Conservation (phyloP, 1,139 yeast species). For the Geotrichum carabidarum region DNA sequence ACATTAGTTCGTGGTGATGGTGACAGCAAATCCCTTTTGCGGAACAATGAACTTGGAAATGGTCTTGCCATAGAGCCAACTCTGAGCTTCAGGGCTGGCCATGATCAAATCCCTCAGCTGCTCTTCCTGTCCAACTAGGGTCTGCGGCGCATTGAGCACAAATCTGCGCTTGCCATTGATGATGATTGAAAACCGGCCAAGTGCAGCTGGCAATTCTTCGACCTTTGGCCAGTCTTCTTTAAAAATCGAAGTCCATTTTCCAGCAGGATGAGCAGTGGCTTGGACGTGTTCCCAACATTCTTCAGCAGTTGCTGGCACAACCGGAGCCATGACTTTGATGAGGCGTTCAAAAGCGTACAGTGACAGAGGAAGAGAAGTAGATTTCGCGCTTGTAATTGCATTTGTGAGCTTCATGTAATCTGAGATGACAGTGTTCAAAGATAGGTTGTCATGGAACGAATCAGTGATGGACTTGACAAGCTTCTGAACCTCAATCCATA, state of each 20-base stretch:
- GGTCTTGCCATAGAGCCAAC: slow-evolving; percentile 24
- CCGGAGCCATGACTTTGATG: slow-evolving; percentile 59
- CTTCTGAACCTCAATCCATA: slow-evolving; percentile 57
- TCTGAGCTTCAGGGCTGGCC: slow-evolving; percentile 21
- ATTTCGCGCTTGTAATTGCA: slow-evolving; percentile 41
- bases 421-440: slow-evolving; percentile 80
- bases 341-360: slow-evolving; percentile 50
- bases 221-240: slow-evolving; percentile 33
- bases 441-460: slow-evolving; percentile 54
- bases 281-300: slow-evolving; percentile 67
- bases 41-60: slow-evolving; percentile 26
- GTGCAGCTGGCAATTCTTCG: slow-evolving; percentile 18
- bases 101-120: slow-evolving; percentile 29
- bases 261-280: slow-evolving; percentile 25
- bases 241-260: slow-evolving; percentile 51
- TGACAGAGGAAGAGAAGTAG: slow-evolving; percentile 36
- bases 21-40: slow-evolving; percentile 24
- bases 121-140: slow-evolving; percentile 38
- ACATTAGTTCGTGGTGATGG: slow-evolving; percentile 23
- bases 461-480: slow-evolving; percentile 49
- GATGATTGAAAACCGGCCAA: slow-evolving; percentile 40
- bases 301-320: slow-evolving; percentile 75
- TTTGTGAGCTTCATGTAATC: slow-evolving; percentile 85
- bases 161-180: slow-evolving; percentile 65
- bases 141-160: slow-evolving; percentile 37